Evolutionary conservation across 371 early-diverging fungal genomes (phyloP), one percentile per base, ranked within the genome.

Genomic region (Mortierella sp.): DNA sequence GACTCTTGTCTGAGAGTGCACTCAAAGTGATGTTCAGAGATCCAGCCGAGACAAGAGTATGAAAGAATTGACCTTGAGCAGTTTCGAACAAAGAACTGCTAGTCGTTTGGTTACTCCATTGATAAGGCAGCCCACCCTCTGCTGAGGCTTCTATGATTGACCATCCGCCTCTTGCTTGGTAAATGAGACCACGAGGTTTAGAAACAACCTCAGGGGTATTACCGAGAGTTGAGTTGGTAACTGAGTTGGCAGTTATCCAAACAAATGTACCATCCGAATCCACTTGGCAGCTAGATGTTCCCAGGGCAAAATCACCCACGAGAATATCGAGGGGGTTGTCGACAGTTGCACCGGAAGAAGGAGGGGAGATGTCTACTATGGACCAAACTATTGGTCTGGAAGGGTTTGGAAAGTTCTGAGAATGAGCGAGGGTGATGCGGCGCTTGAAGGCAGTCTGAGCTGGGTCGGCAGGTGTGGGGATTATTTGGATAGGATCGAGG

Each of bases 221-320:
- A 16, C 16, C 50, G 6, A 55, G 11, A 26, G 14, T 53, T n/a
- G n/a, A n/a, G 21, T 59, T 58, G 21, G 21, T 46, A 14, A 21
- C 48, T 15, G 65, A 56, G 11, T 30, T 29, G 11, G 64, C 28
- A 29, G 60, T 60, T 23, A 70, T 60, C 70, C 70, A 70, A 55
- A 70, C 29, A 58, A 70, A 70, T 28, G 58, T 70, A 30, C 60
- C 64, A 14, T 29, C n/a, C 9, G 53, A 2, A 29, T 70, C 70
- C 19, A 65, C 66, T 26, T 64, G 64, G 43, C 72, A 71, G 19
- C 18, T 56, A 37, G 51, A 65, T 1, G 52, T 65, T 16, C 57
- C 66, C 6, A 50, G 18, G 4, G 65, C 19, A 55, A 61, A 56
- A 15, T 64, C 63, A 29, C 57, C 58, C 0, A 60, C 47, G 18